These are phyloP conservation scores for Brettanomyces anomalus DNA, from an alignment of 805 yeast species.

Conservation along the genomic window DNA sequence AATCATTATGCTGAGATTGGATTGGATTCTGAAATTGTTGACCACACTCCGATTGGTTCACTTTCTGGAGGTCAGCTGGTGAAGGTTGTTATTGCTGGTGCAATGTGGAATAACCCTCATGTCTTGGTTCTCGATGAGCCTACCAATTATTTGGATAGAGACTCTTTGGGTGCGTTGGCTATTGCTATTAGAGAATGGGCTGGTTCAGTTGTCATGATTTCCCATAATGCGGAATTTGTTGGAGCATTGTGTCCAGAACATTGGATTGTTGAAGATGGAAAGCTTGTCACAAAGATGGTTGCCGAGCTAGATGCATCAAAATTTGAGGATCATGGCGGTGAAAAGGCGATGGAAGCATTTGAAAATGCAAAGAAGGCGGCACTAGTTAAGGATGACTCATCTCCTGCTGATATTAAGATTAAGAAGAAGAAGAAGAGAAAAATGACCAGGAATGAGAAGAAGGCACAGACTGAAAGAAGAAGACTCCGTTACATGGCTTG, in stretches of 20 bases:
- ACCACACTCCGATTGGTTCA: constrained; percentile 95
- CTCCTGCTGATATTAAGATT: constrained; percentile 94
- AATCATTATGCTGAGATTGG: constrained; percentile 98
- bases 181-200: constrained; percentile 96
- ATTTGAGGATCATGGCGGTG: constrained; percentile 72
- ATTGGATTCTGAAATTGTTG: constrained; percentile 95
- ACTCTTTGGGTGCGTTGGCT: constrained; percentile 94
- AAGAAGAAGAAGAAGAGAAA: constrained; percentile 82
- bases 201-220: constrained; percentile 98
- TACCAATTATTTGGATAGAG: constrained; percentile 96
- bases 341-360: constrained; percentile 35
- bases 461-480: constrained; percentile 85
- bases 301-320: constrained; percentile 66
- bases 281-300: constrained; percentile 74
- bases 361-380: constrained; percentile 38
- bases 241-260: constrained; percentile 98
- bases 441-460: constrained; percentile 94
- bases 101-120: constrained; percentile 99
- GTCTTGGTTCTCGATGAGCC: constrained; percentile 95
- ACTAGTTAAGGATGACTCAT: constrained; percentile 54
- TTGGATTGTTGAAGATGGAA: constrained; percentile 94
- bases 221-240: constrained; percentile 94
- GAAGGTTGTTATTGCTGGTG: constrained; percentile 98
- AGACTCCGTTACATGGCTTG: constrained; percentile 90
- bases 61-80: constrained; percentile 97